Conservation (phyloP, 306 rosid genomes). For the Casuarina equisetifolia region DNA sequence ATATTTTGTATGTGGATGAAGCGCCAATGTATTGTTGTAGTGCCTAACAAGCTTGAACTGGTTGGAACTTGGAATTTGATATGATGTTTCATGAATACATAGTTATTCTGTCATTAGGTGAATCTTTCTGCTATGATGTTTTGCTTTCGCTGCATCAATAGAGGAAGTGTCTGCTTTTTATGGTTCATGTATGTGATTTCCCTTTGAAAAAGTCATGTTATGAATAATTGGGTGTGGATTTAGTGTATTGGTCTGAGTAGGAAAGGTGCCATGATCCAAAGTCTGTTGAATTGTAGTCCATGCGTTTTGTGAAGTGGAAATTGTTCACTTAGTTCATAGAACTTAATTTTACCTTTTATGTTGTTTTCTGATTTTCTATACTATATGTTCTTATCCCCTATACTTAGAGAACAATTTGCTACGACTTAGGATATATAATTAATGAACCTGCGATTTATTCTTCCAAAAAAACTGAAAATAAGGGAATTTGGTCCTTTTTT, state of each 20-base stretch:
- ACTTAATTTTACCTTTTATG: background rate
- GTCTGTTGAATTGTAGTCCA: background rate
- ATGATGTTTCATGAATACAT: background rate
- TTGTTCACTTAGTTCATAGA: slow-evolving; percentile 1
- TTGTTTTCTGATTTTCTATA: background rate
- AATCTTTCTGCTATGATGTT: background rate
- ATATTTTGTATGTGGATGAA: background rate
- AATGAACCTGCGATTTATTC: slow-evolving; percentile 1
- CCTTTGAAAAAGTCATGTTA: background rate
- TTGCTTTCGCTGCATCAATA: background rate
- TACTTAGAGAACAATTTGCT: background rate
- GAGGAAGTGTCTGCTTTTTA: background rate
- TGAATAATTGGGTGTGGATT: slow-evolving; percentile 10
- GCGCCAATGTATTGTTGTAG: background rate
- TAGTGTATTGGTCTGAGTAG: background rate
- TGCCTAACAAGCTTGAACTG: background rate
- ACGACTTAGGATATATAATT: background rate
- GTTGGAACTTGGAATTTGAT: background rate
- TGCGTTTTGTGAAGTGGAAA: background rate
- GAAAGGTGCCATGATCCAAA: background rate
- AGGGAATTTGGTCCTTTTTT: slow-evolving; percentile 12
- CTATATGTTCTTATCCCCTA: background rate
- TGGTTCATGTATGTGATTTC: background rate
- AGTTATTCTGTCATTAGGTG: background rate
- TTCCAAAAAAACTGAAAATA: background rate